Conservation (phyloP, 345 rosid genomes). For the Syzygium oleosum region DNA sequence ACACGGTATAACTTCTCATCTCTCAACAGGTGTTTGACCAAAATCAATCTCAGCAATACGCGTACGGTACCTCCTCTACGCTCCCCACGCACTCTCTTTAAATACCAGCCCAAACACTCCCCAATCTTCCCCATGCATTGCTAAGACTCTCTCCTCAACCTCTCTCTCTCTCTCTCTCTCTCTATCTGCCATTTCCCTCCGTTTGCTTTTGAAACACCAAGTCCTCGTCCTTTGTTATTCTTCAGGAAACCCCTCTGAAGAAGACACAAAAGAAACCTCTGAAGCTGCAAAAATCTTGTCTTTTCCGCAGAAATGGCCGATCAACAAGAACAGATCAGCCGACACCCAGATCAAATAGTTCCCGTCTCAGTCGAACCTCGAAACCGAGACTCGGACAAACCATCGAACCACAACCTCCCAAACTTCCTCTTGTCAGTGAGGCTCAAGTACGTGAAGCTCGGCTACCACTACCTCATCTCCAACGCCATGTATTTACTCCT, state of each 20-base stretch:
- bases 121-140: neutral
- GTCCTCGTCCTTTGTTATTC: neutral
- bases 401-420: slow-evolving; percentile 2
- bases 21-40: neutral
- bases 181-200: neutral
- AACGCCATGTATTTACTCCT: slow-evolving; percentile 16
- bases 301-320: neutral
- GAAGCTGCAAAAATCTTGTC: neutral
- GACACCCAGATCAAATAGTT: neutral
- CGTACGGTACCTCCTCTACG: neutral
- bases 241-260: neutral
- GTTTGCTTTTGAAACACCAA: neutral
- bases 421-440: slow-evolving; percentile 11
- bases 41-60: neutral
- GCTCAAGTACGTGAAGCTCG: slow-evolving; percentile 29
- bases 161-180: neutral
- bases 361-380: neutral
- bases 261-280: neutral
- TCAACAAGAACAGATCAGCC: neutral
- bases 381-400: neutral
- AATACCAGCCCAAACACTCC: neutral
- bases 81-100: neutral
- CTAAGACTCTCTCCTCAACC: neutral
- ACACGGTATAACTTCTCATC: neutral
- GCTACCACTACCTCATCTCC: slow-evolving; percentile 27